Evolutionary conservation across 1,139 yeast genomes (phyloP).

Genomic region (Yamadazyma dendronema): DNA sequence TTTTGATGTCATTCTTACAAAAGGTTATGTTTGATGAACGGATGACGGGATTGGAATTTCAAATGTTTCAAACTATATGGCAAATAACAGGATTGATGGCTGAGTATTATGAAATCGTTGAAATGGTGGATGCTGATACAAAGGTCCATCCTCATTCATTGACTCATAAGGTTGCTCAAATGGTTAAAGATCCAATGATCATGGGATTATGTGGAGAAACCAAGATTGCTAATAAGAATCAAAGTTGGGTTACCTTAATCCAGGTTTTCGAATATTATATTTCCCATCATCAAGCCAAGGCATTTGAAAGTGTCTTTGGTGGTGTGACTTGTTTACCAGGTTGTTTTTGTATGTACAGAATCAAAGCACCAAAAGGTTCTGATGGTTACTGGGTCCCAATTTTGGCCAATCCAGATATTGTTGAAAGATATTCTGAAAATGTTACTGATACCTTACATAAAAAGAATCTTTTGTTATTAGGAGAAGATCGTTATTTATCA

Average conservation of each 20-base stretch:
- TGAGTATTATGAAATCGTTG: slow-evolving; percentile 75
- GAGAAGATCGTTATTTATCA: slow-evolving; percentile 89
- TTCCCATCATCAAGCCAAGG: slow-evolving; percentile 95
- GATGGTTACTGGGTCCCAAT: slow-evolving; percentile 97
- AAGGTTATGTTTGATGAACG: slow-evolving; percentile 92
- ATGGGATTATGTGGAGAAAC: slow-evolving; percentile 99
- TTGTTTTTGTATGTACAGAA: slow-evolving; percentile 93
- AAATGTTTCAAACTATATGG: slow-evolving; percentile 77
- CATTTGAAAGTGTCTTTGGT: slow-evolving; percentile 94
- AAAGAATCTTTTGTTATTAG: slow-evolving; percentile 83
- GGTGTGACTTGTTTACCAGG: slow-evolving; percentile 98
- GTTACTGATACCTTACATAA: slow-evolving; percentile 84
- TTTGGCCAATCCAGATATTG: slow-evolving; percentile 93
- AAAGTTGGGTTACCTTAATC: slow-evolving; percentile 90
- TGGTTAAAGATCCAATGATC: slow-evolving; percentile 84
- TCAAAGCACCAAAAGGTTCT: slow-evolving; percentile 86
- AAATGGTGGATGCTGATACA: slow-evolving; percentile 98
- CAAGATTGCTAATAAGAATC: slow-evolving; percentile 81
- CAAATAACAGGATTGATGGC: slow-evolving; percentile 86
- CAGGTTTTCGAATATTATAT: slow-evolving; percentile 96
- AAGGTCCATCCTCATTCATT: slow-evolving; percentile 86
- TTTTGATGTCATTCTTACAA: slow-evolving; percentile 90
- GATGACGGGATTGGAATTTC: slow-evolving; percentile 92
- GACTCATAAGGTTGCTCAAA: slow-evolving; percentile 89
- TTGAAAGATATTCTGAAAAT: slow-evolving; percentile 90